phyloP scores from a whole-genome alignment of 2,329 filamentous ascomycete genomes.

The Alternaria atra region DNA sequence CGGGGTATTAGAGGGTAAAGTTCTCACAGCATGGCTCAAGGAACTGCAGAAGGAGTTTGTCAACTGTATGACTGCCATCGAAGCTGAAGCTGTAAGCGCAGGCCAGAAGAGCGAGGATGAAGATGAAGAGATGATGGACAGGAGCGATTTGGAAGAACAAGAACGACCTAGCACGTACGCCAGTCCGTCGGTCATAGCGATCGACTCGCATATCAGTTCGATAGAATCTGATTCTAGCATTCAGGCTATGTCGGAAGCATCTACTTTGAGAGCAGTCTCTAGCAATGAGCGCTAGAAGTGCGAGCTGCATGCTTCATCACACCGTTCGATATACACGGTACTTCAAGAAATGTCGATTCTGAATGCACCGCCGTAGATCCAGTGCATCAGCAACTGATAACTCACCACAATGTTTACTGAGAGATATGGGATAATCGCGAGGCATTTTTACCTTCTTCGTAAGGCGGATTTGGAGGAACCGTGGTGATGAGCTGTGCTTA shows the following conservation, averaged over 20 bases:
- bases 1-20: slow-evolving; percentile 70
- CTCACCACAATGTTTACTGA: not conserved
- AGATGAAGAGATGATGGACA: slow-evolving; percentile 26
- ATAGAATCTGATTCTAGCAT: slow-evolving; percentile 26
- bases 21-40: slow-evolving; percentile 70
- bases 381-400: too few species aligned
- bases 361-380: not conserved
- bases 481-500: not conserved
- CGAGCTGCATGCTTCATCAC: not conserved
- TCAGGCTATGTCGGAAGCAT: slow-evolving; percentile 26
- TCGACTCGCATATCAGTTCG: slow-evolving; percentile 30
- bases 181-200: slow-evolving; percentile 33
- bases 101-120: slow-evolving; percentile 20
- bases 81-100: slow-evolving; percentile 53
- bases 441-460: not conserved
- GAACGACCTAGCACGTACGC: slow-evolving; percentile 24
- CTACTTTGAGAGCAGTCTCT: slow-evolving; percentile 36
- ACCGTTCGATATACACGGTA: not conserved
- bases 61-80: slow-evolving; percentile 72
- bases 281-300: slow-evolving; percentile 31
- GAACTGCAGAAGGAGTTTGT: slow-evolving; percentile 80
- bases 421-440: not conserved
- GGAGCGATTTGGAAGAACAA: slow-evolving; percentile 16
- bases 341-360: not conserved
- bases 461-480: not conserved